These are phyloP conservation scores for Kwoniella sp. DNA, from an alignment of 768 basidiomycete genomes.

Conservation along the genomic window DNA sequence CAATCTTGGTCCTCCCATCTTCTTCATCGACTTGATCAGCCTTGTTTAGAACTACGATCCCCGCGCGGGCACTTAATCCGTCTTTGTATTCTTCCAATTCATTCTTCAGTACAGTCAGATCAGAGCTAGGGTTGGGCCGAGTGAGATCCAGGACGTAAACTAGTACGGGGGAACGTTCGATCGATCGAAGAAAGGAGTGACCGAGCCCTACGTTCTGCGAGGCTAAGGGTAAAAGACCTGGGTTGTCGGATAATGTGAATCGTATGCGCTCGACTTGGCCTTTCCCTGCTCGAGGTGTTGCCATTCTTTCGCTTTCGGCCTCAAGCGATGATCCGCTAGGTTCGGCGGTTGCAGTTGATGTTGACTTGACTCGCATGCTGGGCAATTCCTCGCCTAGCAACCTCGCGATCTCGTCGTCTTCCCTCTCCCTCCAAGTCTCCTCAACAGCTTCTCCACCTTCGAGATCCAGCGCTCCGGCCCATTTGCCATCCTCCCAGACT, in stretches of 20 bases:
- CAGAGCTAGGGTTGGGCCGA: constrained; percentile 71
- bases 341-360: neutral
- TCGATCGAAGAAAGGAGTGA: constrained; percentile 86
- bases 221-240: constrained; percentile 81
- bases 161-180: constrained; percentile 86
- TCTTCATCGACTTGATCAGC: constrained; percentile 74
- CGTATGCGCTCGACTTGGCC: constrained; percentile 67
- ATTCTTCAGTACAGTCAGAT: constrained; percentile 69
- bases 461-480: constrained; percentile 55
- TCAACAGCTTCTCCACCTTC: constrained; percentile 40
- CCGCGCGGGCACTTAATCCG: constrained; percentile 73
- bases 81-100: constrained; percentile 76
- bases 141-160: constrained; percentile 91
- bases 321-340: no score
- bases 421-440: constrained; percentile 50
- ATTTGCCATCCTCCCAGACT: constrained; percentile 74
- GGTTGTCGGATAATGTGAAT: constrained; percentile 96
- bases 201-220: constrained; percentile 90
- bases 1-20: constrained; percentile 34
- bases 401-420: constrained; percentile 32
- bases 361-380: neutral
- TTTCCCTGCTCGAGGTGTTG: constrained; percentile 10
- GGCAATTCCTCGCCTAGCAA: constrained; percentile 35
- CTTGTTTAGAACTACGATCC: constrained; percentile 90
- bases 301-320: neutral